Evolutionary conservation across 108 stramenopile genomes (phyloP), one percentile per base, ranked within the genome.

Genomic region (Nannochloropsis gaditana): DNA sequence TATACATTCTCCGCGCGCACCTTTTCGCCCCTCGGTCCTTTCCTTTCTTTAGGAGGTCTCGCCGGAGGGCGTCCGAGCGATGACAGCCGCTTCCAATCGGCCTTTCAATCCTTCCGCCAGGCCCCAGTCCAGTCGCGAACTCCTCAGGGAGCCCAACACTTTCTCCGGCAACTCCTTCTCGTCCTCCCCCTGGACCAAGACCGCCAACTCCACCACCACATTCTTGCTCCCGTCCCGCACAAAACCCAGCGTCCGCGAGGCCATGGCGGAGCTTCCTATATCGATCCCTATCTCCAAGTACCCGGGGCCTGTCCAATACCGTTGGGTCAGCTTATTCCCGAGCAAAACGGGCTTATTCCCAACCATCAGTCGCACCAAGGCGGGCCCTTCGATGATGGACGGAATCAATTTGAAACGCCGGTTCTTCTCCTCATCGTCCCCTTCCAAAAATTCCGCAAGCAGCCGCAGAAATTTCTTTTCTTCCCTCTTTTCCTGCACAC

Each of bases 131-230:
- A 73, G n/a, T 8, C 59, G 15, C 59, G 59, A 73, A 73, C 59
- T 2, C 59, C 59, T 15, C 59, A 73, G n/a, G 19, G 59, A 73
- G 19, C 59, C 82, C 45, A 82, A 45, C 43, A 82, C 45, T 21
- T 82, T 82, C 82, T 82, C 82, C 5, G 82, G 82, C 9, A 82
- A 21, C 82, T 82, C 82, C 43, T 21, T 9, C 45, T 82, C 82
- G 5, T 43, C 43, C 9, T 82, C 82, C 4, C 82, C 82, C 45
- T 82, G 82, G 9, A 82, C 19, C 9, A 82, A 43, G 19, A 82
- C 82, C 45, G 82, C 82, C 44, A 43, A 82, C 9, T 82, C 82
- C 43, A 82, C 82, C 43, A 45, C 82, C 19, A 82, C 21, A 82
- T 82, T 43, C 45, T 82, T 82, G 45, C 44, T 45, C 15, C 21